Evolutionary conservation across 1,139 yeast genomes (phyloP).

Genomic region (Saccharomyces hybrid): DNA sequence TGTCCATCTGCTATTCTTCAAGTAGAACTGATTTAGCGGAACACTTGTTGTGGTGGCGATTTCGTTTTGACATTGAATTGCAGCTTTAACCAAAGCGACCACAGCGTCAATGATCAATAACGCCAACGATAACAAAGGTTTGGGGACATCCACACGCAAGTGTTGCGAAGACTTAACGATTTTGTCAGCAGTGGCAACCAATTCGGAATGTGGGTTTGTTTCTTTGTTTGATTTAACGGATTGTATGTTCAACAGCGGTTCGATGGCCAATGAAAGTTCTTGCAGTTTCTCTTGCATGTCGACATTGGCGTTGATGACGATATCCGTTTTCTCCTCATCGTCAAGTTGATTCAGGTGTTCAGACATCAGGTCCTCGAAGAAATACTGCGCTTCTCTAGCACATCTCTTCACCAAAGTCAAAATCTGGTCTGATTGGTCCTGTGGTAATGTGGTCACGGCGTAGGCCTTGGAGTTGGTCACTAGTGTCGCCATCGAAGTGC

Average conservation of each 20-base stretch:
- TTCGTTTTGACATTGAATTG: constrained; percentile 77
- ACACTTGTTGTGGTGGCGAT: constrained; percentile 46
- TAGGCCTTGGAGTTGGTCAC: constrained; percentile 30
- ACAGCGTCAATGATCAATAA: constrained; percentile 77
- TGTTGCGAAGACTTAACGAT: constrained; percentile 63
- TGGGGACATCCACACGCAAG: constrained; percentile 64
- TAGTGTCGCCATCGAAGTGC: constrained; percentile 58
- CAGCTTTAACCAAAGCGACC: constrained; percentile 60
- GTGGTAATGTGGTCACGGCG: constrained; percentile 6
- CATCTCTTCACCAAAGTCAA: constrained; percentile 45
- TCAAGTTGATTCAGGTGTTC: constrained; percentile 40
- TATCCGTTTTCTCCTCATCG: constrained; percentile 61
- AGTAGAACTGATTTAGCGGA: constrained; percentile 58
- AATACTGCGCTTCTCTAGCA: constrained; percentile 55
- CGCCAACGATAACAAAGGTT: constrained; percentile 71
- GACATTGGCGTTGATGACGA: constrained; percentile 67
- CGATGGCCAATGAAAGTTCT: constrained; percentile 37
- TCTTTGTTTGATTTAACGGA: constrained; percentile 33
- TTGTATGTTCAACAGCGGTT: constrained; percentile 9
- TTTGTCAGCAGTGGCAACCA: constrained; percentile 50
- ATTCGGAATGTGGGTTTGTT: constrained; percentile 37
- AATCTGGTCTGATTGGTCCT: constrained; percentile 37
- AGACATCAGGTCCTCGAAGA: constrained; percentile 54
- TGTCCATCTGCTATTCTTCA: constrained; percentile 87
- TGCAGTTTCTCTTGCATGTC: constrained; percentile 68